Percentiles rank a stretch among this genome's conserved stretches.
Conservation (phyloP, 2,329 filamentous ascomycete genomes). For the Curvularia sp. region DNA sequence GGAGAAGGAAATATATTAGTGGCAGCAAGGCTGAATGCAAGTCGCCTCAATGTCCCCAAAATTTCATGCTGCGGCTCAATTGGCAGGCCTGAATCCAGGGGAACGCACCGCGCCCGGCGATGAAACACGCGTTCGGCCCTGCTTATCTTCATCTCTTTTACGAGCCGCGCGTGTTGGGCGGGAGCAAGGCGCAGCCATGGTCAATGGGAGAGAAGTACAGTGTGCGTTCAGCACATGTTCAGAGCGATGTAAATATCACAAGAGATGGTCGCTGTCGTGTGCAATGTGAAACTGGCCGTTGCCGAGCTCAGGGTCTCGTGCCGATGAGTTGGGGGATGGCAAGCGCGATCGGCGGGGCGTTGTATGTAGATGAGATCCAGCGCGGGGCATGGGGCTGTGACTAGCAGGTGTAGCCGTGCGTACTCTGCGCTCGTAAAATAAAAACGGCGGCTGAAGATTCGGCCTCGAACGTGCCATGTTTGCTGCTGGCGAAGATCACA, state of each 20-base stretch:
- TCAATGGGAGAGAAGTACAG: background rate
- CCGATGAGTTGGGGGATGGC: background rate
- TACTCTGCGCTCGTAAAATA: background rate
- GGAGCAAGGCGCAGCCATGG: constrained; percentile 5
- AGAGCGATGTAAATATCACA: background rate
- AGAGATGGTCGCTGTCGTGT: constrained; percentile 1
- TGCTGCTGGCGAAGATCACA: background rate
- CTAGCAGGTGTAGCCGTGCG: background rate
- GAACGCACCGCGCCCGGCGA: constrained; percentile 22
- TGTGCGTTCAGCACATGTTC: background rate
- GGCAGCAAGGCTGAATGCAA: constrained; percentile 12
- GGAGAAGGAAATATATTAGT: constrained; percentile 3
- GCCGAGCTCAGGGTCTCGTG: constrained; percentile 5
- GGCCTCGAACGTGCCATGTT: background rate
- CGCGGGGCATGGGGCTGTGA: background rate
- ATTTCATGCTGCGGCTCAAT: constrained; percentile 22
- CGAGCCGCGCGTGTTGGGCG: constrained; percentile 2
- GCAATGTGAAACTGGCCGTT: constrained; percentile 12
- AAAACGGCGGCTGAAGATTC: background rate
- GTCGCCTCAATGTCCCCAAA: constrained; percentile 8
- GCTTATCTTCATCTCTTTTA: constrained; percentile 30
- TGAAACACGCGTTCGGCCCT: constrained; percentile 35
- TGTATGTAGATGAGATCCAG: constrained; percentile 1
- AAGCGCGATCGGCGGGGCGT: background rate
- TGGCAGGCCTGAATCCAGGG: constrained; percentile 28